phyloP scores from a whole-genome alignment of 805 yeast species.

The Danielia reshetovae region DNA sequence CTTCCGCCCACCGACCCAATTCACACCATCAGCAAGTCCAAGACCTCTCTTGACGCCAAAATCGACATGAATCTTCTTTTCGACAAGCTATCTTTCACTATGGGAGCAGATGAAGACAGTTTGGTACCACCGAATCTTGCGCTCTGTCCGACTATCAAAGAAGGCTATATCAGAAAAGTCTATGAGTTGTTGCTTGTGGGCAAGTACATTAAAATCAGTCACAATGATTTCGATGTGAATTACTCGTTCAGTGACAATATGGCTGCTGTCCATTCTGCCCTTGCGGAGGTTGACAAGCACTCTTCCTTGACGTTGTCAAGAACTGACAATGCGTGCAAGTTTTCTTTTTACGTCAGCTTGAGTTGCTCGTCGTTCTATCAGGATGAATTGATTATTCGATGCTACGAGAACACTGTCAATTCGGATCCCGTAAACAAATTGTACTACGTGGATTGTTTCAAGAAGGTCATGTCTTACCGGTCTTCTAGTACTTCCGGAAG shows the following conservation, averaged over 20 bases:
- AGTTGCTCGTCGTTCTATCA: constrained; percentile 29
- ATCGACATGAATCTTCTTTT: constrained; percentile 53
- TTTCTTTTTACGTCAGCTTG: constrained; percentile 26
- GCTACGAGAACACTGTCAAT: constrained; percentile 35
- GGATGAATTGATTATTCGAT: constrained; percentile 38
- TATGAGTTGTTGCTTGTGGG: constrained; percentile 47
- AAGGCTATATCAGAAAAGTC: constrained; percentile 51
- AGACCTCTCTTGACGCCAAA: constrained; percentile 51
- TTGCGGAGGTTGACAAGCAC: constrained; percentile 38
- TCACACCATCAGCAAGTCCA: constrained; percentile 53
- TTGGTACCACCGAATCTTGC: constrained; percentile 48
- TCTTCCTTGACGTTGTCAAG: constrained; percentile 22
- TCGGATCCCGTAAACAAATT: constrained; percentile 31
- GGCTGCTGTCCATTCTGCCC: constrained; percentile 27
- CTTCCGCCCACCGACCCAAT: constrained; percentile 40
- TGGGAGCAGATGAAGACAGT: constrained; percentile 23
- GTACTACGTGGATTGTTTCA: constrained; percentile 37
- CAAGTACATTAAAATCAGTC: constrained; percentile 7
- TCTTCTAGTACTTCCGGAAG: constrained; percentile 15
- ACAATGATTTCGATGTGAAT: constrained; percentile 15
- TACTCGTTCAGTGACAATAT: constrained; percentile 32
- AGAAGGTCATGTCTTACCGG: constrained; percentile 18
- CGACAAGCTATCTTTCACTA: constrained; percentile 42
- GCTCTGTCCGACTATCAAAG: constrained; percentile 29
- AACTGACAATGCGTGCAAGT: constrained; percentile 19